Evolutionary conservation across 257 asterid species (phyloP), one percentile per base, ranked within the genome.

Genomic region (Salvia splendens): DNA sequence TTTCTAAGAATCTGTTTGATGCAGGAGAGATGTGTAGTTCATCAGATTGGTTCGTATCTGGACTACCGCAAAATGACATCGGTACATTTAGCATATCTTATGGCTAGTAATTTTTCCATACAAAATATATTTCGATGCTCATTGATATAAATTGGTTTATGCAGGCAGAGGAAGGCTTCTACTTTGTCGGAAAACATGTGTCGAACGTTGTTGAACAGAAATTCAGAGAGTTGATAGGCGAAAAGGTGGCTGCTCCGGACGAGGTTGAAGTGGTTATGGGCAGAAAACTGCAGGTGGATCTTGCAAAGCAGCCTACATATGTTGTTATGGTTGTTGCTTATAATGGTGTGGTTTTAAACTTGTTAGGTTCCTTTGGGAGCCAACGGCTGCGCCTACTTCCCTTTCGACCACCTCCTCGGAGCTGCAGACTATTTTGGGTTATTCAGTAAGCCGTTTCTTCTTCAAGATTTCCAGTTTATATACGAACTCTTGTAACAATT

Each of bases 181-280:
- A 87, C 78, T 87, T 89, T 55, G 75, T 82, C 0, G 89, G 98
- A 20, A 70, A 73, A 41, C 72, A 87, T 68, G 72, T 85, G 30
- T 79, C 96, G 0, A 70, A 62, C 60, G 72, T 89, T 65, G 86
- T 92, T 20, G 77, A 70, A 54, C 85, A 87, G 63, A 88, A 92
- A 71, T 92, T 92, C 59, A 78, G 76, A 67, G 80, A 83, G 67
- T 67, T 92, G 73, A 70, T 84, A 20, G 97, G 92, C 64, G 82
- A 86, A 20, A 73, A 75, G 54, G 65, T 51, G 66, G 84, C 91
- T 46, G 64, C 73, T 71, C 86, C 91, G 4, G 94, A 87, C 58
- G 92, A 82, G 72, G 95, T 89, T 24, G 94, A 89, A 70, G 97
- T 92, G 72, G 87, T 92, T 68, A 92, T 92, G 98, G 98, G 98